A percentile compares a stretch with the other conserved stretches of the same genome.
Conservation (phyloP, 2,329 filamentous ascomycete genomes). For the Colletotrichum tropicale region DNA sequence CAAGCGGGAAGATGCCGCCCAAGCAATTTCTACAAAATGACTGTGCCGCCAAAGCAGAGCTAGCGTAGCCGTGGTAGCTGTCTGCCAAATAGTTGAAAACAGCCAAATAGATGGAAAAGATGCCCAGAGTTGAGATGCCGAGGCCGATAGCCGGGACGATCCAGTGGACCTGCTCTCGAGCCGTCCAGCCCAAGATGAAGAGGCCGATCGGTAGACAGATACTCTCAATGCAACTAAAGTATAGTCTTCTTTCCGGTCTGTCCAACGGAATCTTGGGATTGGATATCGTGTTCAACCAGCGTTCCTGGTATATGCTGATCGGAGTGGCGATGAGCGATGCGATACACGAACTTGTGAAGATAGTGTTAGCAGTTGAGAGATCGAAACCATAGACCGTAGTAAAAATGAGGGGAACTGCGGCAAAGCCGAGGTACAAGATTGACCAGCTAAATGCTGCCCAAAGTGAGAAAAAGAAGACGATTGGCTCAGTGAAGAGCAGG, state of each 20-base stretch:
- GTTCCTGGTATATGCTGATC: conserved; percentile 75
- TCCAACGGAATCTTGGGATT: conserved; percentile 44
- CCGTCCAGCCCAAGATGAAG: conserved; percentile 65
- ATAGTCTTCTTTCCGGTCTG: conserved; percentile 78
- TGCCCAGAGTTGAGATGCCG: conserved; percentile 63
- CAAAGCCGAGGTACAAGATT: conserved; percentile 57
- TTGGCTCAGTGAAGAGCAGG: conserved; percentile 66
- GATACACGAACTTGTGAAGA: background rate
- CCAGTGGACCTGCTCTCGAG: conserved; percentile 52
- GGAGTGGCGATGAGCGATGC: conserved; percentile 61
- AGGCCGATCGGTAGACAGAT: conserved; percentile 60
- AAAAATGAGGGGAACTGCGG: conserved; percentile 54
- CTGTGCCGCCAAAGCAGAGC: conserved; percentile 81
- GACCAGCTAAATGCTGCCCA: conserved; percentile 56
- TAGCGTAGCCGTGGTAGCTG: conserved; percentile 41
- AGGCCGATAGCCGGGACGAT: conserved; percentile 61
- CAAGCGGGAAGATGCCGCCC: conserved; percentile 79
- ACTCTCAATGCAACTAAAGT: conserved; percentile 58
- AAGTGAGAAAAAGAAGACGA: conserved; percentile 59
- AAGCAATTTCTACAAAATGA: conserved; percentile 86
- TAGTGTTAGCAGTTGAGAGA: conserved; percentile 38
- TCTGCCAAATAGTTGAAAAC: conserved; percentile 58
- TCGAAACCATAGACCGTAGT: conserved; percentile 48
- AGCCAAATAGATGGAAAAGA: conserved; percentile 61
- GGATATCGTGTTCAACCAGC: background rate